A percentile compares a stretch with the other conserved stretches of the same genome.
Conservation (phyloP, 2,329 filamentous ascomycete species). For the Verticillium alfalfae region DNA sequence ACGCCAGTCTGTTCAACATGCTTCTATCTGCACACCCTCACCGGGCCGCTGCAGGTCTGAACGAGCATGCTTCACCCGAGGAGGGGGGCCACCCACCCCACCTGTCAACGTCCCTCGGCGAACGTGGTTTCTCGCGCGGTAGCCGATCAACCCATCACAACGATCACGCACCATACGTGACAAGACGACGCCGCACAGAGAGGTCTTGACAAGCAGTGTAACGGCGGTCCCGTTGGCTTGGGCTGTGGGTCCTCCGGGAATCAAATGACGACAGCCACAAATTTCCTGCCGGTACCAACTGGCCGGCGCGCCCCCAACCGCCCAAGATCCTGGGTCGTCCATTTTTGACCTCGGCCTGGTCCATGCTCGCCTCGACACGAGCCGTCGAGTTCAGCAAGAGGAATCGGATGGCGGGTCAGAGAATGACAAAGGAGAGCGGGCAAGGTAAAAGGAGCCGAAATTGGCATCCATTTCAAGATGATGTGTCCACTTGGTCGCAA, state of each 20-base stretch:
- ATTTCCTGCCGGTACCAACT: constrained; percentile 12
- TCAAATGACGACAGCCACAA: constrained; percentile 13
- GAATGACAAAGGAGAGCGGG: neutral
- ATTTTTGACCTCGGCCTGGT: neutral
- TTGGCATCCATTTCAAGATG: neutral
- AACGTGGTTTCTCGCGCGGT: neutral
- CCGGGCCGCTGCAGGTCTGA: neutral
- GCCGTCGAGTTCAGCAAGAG: neutral
- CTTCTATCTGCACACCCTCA: neutral
- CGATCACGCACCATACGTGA: neutral
- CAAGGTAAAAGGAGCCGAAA: neutral
- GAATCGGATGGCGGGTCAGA: neutral
- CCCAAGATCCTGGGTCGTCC: neutral
- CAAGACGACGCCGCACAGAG: neutral
- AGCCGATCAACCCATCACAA: neutral
- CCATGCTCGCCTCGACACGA: neutral
- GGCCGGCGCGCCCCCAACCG: constrained; percentile 2
- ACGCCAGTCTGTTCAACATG: neutral
- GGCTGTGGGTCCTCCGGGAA: constrained; percentile 10
- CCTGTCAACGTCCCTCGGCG: neutral
- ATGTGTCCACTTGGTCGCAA: neutral
- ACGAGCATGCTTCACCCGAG: neutral
- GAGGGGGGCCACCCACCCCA: neutral
- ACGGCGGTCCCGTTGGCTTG: constrained; percentile 5
- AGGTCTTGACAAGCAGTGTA: neutral